Evolutionary conservation across 768 basidiomycete genomes (phyloP).

Genomic region (Podaxis sp.): DNA sequence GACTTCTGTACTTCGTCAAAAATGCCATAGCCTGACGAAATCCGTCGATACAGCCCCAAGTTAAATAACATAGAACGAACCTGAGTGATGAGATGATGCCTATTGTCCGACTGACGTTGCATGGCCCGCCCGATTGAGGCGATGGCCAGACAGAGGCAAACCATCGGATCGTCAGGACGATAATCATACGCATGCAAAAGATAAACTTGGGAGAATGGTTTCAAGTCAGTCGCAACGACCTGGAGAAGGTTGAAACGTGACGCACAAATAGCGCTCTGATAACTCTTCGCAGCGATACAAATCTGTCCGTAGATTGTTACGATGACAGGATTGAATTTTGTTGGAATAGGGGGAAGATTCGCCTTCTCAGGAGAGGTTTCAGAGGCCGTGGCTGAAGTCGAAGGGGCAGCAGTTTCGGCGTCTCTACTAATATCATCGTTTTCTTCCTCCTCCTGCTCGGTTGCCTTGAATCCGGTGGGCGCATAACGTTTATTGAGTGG

Average conservation of each 20-base stretch:
- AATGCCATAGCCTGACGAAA: constrained; percentile 76
- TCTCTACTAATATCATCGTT: constrained; percentile 33
- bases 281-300: constrained; percentile 81
- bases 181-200: constrained; percentile 87
- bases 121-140: constrained; percentile 88
- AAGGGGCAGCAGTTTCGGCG: constrained; percentile 21
- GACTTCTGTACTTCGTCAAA: constrained; percentile 74
- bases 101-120: constrained; percentile 93
- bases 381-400: constrained; percentile 6
- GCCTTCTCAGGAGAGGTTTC: constrained; percentile 14
- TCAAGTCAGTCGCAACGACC: constrained; percentile 1
- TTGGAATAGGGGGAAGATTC: constrained; percentile 47
- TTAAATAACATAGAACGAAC: constrained; percentile 21
- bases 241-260: constrained; percentile 14
- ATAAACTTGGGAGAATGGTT: constrained; percentile 58
- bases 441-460: constrained; percentile 31
- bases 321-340: constrained; percentile 68
- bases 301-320: constrained; percentile 81
- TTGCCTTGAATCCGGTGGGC: constrained; percentile 37
- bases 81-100: constrained; percentile 85
- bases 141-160: constrained; percentile 81
- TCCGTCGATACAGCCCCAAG: neutral
- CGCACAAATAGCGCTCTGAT: constrained; percentile 90
- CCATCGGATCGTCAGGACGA: constrained; percentile 78
- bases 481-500: constrained; percentile 56